Evolutionary conservation across 2,329 filamentous ascomycete genomes (phyloP).

Genomic region (Xylaria sp.): DNA sequence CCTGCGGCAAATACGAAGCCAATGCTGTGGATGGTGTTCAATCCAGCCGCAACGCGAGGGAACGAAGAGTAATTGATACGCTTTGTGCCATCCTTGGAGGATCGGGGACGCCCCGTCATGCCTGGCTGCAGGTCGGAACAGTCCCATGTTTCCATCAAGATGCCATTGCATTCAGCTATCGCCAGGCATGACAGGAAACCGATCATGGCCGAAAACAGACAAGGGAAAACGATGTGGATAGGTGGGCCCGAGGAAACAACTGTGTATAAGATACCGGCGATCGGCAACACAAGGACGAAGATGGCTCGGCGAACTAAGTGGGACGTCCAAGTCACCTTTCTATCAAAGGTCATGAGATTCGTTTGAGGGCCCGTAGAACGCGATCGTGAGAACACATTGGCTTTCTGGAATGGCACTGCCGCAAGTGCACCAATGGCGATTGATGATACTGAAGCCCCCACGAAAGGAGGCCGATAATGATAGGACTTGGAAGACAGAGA

Average conservation of each 20-base stretch:
- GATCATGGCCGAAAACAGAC: conserved; percentile 65
- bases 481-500: conserved; percentile 73
- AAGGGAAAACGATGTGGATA: conserved; percentile 64
- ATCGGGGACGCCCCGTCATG: conserved; percentile 61
- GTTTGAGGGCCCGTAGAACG: conserved; percentile 61
- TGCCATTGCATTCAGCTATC: conserved; percentile 73
- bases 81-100: conserved; percentile 44
- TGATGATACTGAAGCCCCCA: conserved; percentile 67
- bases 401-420: conserved; percentile 75
- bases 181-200: conserved; percentile 74
- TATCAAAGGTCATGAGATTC: conserved; percentile 69
- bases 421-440: conserved; percentile 70
- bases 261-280: conserved; percentile 69
- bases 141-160: conserved; percentile 82
- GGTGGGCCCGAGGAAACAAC: conserved; percentile 65
- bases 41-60: conserved; percentile 71
- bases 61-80: conserved; percentile 76
- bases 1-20: conserved; percentile 71
- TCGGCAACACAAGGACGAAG: conserved; percentile 68
- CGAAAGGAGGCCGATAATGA: conserved; percentile 62
- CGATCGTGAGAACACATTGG: conserved; percentile 67
- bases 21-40: conserved; percentile 70
- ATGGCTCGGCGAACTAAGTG: conserved; percentile 70
- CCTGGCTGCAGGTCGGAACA: conserved; percentile 77
- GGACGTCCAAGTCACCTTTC: conserved; percentile 68